Conservation (phyloP, 129 eudicot species). For the Artemisia argyi region DNA sequence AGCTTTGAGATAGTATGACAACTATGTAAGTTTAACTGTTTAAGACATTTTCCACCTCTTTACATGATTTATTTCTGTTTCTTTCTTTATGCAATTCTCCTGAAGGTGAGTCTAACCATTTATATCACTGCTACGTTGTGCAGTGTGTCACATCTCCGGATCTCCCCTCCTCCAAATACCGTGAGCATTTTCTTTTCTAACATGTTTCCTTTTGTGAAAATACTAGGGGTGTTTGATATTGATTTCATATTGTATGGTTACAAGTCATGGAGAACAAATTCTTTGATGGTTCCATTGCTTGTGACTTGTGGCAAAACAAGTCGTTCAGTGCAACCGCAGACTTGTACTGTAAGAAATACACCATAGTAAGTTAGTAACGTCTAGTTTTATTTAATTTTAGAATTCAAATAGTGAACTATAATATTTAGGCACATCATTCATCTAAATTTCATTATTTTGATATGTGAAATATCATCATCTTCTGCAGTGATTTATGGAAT, state of each 20-base stretch:
- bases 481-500: conserved; percentile 65
- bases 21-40: too few species aligned
- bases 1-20: too few species aligned
- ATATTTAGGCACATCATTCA: neutral
- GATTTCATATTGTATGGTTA: neutral
- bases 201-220: neutral
- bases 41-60: too few species aligned
- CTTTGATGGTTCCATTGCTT: conserved; percentile 61
- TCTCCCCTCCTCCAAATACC: conserved; percentile 62
- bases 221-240: neutral
- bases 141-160: conserved; percentile 70
- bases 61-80: too few species aligned
- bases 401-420: conserved; percentile 3
- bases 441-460: neutral
- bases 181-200: conserved; percentile 40
- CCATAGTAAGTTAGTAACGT: neutral
- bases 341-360: conserved; percentile 58
- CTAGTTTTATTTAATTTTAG: neutral
- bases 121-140: conserved; percentile 20
- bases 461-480: conserved; percentile 13
- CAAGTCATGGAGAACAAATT: conserved; percentile 67
- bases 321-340: conserved; percentile 46
- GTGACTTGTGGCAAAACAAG: conserved; percentile 59
- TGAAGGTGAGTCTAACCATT: neutral
- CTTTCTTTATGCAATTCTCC: too few species aligned